These are phyloP conservation scores for Aphanomyces astaci DNA, from an alignment of 352 stramenopile species.

Conservation along the genomic window DNA sequence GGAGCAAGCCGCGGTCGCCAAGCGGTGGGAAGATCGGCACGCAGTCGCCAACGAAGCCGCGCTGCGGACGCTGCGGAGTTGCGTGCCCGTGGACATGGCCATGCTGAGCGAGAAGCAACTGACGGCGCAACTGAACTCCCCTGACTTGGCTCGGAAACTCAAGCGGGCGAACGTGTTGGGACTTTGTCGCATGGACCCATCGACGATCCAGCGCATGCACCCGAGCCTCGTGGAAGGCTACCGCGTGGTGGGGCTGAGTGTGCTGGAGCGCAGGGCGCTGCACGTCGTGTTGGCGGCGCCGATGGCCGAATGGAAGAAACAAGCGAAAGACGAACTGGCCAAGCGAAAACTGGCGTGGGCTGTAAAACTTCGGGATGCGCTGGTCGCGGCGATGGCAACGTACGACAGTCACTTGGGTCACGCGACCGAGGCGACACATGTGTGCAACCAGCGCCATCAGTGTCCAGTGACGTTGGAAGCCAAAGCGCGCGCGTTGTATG, in stretches of 20 bases:
- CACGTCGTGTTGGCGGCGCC: slow-evolving; percentile 57
- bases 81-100: slow-evolving; percentile 76
- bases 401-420: slow-evolving; percentile 25
- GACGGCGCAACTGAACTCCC: slow-evolving; percentile 32
- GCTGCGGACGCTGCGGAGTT: slow-evolving; percentile 48
- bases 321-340: slow-evolving; percentile 74
- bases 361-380: slow-evolving; percentile 63
- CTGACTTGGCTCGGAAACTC: slow-evolving; percentile 66
- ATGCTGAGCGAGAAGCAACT: slow-evolving; percentile 73
- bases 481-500: slow-evolving; percentile 41
- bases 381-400: slow-evolving; percentile 23
- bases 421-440: slow-evolving; percentile 5
- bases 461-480: slow-evolving; percentile 48
- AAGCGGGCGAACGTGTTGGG: slow-evolving; percentile 87
- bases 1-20: slow-evolving; percentile 55
- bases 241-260: slow-evolving; percentile 50
- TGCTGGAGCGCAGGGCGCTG: slow-evolving; percentile 82
- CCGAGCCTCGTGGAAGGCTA: slow-evolving; percentile 62
- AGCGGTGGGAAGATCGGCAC: slow-evolving; percentile 67
- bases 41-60: slow-evolving; percentile 39
- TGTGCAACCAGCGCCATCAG: background rate
- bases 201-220: slow-evolving; percentile 75
- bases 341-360: slow-evolving; percentile 77
- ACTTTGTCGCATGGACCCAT: slow-evolving; percentile 62
- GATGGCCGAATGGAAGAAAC: slow-evolving; percentile 59